These are phyloP conservation scores for Cornus florida DNA, from an alignment of 148 eudicot genomes.

Conservation along the genomic window DNA sequence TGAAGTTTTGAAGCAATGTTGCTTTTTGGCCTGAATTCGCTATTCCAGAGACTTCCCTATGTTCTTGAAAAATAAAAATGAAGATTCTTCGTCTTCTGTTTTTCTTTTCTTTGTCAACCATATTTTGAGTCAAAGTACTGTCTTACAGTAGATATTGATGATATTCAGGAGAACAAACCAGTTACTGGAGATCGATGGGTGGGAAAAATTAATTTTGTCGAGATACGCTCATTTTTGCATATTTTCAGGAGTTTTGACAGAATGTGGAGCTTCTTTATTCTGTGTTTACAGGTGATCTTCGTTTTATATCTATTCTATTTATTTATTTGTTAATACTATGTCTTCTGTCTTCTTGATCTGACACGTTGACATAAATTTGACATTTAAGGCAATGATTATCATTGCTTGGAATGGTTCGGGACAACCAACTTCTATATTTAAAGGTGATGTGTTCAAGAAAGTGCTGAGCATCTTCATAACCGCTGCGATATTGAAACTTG, in stretches of 20 bases:
- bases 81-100: background rate
- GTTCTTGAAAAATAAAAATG: background rate
- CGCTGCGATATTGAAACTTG: constrained; percentile 55
- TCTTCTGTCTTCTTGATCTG: background rate
- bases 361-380: constrained; percentile 9
- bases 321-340: background rate
- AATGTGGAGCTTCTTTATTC: constrained; percentile 70
- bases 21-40: too few species aligned
- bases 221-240: constrained; percentile 70
- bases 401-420: constrained; percentile 69
- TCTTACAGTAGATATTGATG: background rate
- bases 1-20: too few species aligned
- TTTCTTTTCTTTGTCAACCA: background rate
- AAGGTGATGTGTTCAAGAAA: constrained; percentile 48
- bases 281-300: constrained; percentile 53
- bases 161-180: constrained; percentile 39
- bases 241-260: constrained; percentile 68
- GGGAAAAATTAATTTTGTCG: constrained; percentile 66
- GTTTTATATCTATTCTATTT: background rate
- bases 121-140: background rate
- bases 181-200: constrained; percentile 41
- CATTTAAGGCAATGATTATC: constrained; percentile 61
- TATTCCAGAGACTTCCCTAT: too few species aligned
- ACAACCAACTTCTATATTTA: constrained; percentile 35
- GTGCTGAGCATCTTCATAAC: constrained; percentile 67